Evolutionary conservation across 2,329 filamentous ascomycete genomes (phyloP).

Genomic region (Aspergillus fumigatiaffinis): DNA sequence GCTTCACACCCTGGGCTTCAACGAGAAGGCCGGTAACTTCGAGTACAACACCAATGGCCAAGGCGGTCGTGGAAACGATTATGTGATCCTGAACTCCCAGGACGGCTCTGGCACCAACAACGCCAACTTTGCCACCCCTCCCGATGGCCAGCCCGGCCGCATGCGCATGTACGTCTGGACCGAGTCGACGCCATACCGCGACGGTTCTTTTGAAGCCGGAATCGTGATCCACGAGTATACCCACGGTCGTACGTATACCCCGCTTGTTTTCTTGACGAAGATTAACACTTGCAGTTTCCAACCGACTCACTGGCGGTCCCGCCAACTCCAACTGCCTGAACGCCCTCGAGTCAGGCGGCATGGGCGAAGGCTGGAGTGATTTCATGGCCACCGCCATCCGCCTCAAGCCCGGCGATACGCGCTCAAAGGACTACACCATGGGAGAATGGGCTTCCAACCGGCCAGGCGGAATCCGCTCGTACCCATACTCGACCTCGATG

Average conservation of each 20-base stretch:
- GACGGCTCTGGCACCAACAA: conserved; percentile 14
- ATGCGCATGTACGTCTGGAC: conserved; percentile 16
- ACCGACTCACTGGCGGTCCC: conserved; percentile 13
- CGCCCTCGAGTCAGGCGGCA: conserved; percentile 10
- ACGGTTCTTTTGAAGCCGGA: conserved; percentile 10
- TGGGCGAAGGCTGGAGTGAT: conserved; percentile 17
- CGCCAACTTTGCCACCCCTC: conserved; percentile 13
- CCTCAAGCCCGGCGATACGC: conserved; percentile 10
- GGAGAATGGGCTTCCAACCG: conserved; percentile 10
- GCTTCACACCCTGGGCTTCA: conserved; percentile 11
- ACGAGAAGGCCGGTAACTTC: conserved; percentile 14
- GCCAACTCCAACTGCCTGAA: conserved; percentile 9
- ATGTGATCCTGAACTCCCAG: conserved; percentile 15
- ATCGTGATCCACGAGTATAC: conserved; percentile 17
- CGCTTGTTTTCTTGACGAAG: too few relatives aligned
- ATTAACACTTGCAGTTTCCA: conserved; percentile 6
- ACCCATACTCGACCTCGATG: conserved; percentile 12
- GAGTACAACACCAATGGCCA: conserved; percentile 8
- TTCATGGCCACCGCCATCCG: conserved; percentile 13
- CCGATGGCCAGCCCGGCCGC: conserved; percentile 12
- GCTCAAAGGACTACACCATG: conserved; percentile 6
- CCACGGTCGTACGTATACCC: conserved; percentile 9
- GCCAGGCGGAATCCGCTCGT: conserved; percentile 6
- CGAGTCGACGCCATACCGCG: conserved; percentile 1
- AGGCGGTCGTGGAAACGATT: conserved; percentile 10